Percentiles rank a stretch among this genome's conserved stretches.
These are phyloP conservation scores for Cymbidium sinense DNA, from an alignment of 106 monocot genomes.

Conservation along the genomic window DNA sequence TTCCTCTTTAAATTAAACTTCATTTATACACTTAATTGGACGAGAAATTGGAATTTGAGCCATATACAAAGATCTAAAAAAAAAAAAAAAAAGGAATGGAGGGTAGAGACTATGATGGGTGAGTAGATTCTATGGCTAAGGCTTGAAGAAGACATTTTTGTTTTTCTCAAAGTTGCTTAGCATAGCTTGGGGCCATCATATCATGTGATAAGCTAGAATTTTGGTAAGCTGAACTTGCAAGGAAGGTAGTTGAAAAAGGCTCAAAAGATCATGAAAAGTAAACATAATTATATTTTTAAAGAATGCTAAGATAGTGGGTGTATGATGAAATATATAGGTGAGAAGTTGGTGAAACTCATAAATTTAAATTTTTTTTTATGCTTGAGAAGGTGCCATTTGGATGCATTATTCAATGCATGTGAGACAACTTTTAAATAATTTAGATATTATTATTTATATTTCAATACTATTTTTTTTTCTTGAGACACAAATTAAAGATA, in stretches of 20 bases:
- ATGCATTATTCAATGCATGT: background rate
- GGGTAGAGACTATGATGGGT: background rate
- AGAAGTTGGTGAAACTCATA: background rate
- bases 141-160: background rate
- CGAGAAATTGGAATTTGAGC: no score
- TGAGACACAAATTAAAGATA: background rate
- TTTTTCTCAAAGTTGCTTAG: background rate
- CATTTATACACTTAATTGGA: no score
- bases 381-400: background rate
- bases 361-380: background rate
- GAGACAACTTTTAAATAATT: background rate
- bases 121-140: constrained; percentile 1
- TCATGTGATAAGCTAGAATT: background rate
- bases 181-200: background rate
- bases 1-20: no score
- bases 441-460: background rate
- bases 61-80: no score
- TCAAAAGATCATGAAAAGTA: background rate
- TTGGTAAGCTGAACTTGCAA: background rate
- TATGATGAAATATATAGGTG: background rate
- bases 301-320: no score
- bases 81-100: no score
- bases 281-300: no score
- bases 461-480: no score
- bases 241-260: constrained; percentile 2